A percentile compares a stretch with the other conserved stretches of the same genome.
phyloP scores from a whole-genome alignment of 768 basidiomycete genomes.

The Boletus pseudopeckii region DNA sequence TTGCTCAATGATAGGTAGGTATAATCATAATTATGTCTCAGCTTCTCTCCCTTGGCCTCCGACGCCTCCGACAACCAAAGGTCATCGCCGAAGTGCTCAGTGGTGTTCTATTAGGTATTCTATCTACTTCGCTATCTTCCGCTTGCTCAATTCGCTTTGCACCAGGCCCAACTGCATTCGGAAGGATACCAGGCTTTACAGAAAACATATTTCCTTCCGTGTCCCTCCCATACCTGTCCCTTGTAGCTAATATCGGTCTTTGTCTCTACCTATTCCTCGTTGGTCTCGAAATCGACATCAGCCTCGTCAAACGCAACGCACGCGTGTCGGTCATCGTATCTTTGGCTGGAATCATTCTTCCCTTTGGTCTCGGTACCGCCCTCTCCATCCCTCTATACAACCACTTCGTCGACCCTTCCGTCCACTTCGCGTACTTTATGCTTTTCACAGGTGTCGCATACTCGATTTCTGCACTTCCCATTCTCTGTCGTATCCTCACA shows the following conservation, averaged over 20 bases:
- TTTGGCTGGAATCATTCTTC: constrained; percentile 78
- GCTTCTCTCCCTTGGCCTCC: constrained; percentile 64
- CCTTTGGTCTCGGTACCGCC: constrained; percentile 81
- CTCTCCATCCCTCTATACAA: constrained; percentile 53
- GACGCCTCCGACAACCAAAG: constrained; percentile 79
- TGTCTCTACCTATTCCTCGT: constrained; percentile 90
- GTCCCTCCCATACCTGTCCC: constrained; percentile 74
- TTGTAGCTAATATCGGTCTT: constrained; percentile 86
- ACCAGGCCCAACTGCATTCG: constrained; percentile 52
- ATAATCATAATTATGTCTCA: constrained; percentile 83
- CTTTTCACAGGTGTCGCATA: constrained; percentile 92
- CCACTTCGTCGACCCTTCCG: constrained; percentile 54
- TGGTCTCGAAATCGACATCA: constrained; percentile 84
- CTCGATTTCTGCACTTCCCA: constrained; percentile 84
- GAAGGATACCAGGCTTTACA: constrained; percentile 87
- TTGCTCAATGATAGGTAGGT: constrained; percentile 38
- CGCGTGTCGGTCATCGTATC: constrained; percentile 67
- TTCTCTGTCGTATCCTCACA: constrained; percentile 82
- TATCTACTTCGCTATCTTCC: constrained; percentile 33
- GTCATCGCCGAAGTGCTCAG: constrained; percentile 84
- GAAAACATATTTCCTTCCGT: constrained; percentile 73
- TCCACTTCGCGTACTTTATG: constrained; percentile 87
- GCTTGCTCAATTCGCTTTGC: not conserved
- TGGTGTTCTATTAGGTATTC: constrained; percentile 78
- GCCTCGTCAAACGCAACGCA: constrained; percentile 75